Evolutionary conservation across 2,329 filamentous ascomycete genomes (phyloP), one percentile per base, ranked within the genome.

Genomic region (Arthrinium puccinioides): DNA sequence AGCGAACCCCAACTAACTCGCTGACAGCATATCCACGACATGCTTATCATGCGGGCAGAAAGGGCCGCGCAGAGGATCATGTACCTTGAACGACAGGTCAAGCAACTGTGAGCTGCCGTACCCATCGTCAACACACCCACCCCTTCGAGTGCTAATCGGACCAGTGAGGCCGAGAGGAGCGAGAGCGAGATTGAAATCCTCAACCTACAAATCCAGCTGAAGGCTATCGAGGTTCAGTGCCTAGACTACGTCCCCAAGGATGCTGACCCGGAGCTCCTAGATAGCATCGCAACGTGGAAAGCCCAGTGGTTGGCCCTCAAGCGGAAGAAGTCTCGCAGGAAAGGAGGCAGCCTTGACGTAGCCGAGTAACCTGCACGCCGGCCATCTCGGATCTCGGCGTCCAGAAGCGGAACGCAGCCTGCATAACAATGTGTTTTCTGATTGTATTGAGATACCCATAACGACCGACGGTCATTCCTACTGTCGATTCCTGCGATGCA

Each of bases 231-330:
- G 60, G 70, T 78, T 14, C 73, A 77, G 46, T 70, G 70, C 51
- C 63, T 62, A 24, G 54, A 56, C 43, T 63, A 67, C 42, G 55
- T 70, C n/a, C 61, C 71, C 5, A 55, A 63, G 29, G 66, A 69
- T 40, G 64, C 66, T 3, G 73, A 79, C 52, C 62, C 66, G 20
- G 76, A 79, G 41, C 67, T 82, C 23, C 63, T 69, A 43, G 66
- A 71, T 43, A 76, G 74, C 54, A 79, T 82, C 44, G 60, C 67
- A 41, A 69, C 69, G 44, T 82, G 78, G 72, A 81, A 79, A 55
- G 56, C 69, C 21, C 76, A 81, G 49, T 82, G 75, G 68, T 58
- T 64, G 9, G 54, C 59, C 13, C 60, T 78, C 21, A 72, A 73
- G 55, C 62, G 64, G 39, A 67, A 62, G 47, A 63, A 64, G 21